Evolutionary conservation across 1,284 basidiomycete genomes (phyloP).

Genomic region (Vanrija sp.): DNA sequence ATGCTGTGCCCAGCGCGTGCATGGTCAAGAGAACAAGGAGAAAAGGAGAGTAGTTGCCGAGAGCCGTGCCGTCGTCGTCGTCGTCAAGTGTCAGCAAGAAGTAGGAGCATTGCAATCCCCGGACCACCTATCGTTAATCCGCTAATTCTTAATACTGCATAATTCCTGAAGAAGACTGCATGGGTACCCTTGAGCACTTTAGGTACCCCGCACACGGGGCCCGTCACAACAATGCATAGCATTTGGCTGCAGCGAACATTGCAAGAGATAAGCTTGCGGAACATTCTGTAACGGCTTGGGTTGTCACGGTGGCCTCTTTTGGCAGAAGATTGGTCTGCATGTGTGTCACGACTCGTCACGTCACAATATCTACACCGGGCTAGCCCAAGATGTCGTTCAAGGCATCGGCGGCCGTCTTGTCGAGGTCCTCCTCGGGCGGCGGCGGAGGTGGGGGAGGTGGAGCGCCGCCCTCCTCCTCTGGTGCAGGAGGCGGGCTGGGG

Average conservation of each 20-base stretch:
- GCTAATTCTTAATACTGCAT: not conserved
- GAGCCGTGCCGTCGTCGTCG: not conserved
- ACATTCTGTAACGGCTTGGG: no score
- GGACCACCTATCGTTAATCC: not conserved
- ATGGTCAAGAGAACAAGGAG: not conserved
- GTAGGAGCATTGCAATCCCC: no score
- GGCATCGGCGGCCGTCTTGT: constrained; percentile 33
- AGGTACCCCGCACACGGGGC: not conserved
- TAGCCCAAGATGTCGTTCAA: constrained; percentile 37
- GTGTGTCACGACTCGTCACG: no score
- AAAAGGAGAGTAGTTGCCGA: not conserved
- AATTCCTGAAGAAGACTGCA: not conserved
- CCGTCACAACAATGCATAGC: constrained; percentile 3
- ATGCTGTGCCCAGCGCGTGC: not conserved
- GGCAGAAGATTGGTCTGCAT: no score
- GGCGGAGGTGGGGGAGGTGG: constrained; percentile 15
- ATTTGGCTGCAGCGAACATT: no score
- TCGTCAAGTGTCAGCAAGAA: no score
- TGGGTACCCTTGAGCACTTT: not conserved
- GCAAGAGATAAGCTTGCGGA: no score
- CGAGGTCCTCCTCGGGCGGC: constrained; percentile 28
- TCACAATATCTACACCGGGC: not conserved
- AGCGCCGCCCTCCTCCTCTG: constrained; percentile 10
- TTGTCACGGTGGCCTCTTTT: no score
- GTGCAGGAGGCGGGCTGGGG: constrained; percentile 25